A percentile compares a stretch with the other conserved stretches of the same genome.
Evolutionary conservation across 2,329 filamentous ascomycete genomes (phyloP).

Genomic region (Setomelanomma holmii): DNA sequence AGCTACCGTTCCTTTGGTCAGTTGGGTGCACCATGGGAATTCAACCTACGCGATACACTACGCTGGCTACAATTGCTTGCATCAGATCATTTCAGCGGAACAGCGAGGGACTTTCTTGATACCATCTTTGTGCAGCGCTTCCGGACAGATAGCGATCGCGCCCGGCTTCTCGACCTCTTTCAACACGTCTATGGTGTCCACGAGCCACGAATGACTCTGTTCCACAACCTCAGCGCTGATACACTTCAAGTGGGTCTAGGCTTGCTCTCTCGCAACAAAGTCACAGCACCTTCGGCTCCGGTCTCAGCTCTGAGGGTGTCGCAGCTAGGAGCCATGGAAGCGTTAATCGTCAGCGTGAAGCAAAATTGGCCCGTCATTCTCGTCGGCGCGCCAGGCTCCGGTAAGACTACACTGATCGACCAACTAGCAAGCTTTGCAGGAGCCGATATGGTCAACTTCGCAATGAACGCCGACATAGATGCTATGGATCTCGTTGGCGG

Average conservation of each 20-base stretch:
- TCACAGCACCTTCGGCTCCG: constrained; percentile 32
- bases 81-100: constrained; percentile 63
- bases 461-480: constrained; percentile 93
- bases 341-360: constrained; percentile 84
- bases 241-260: constrained; percentile 83
- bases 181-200: constrained; percentile 65
- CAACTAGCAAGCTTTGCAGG: constrained; percentile 83
- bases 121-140: constrained; percentile 89
- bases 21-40: constrained; percentile 85
- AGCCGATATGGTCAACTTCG: constrained; percentile 78
- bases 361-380: constrained; percentile 89
- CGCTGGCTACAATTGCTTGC: constrained; percentile 82
- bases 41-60: constrained; percentile 89
- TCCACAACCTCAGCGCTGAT: constrained; percentile 71
- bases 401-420: constrained; percentile 82
- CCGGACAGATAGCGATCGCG: constrained; percentile 72
- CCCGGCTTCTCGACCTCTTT: constrained; percentile 71
- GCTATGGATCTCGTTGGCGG: constrained; percentile 97
- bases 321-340: constrained; percentile 78
- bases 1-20: constrained; percentile 61
- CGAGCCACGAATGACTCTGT: constrained; percentile 55
- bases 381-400: constrained; percentile 82
- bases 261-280: constrained; percentile 66
- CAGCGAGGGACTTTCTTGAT: constrained; percentile 76
- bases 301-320: constrained; percentile 42